Evolutionary conservation across 805 yeast genomes (phyloP), one percentile per base, ranked within the genome.

Genomic region (Brettanomyces anomalus): DNA sequence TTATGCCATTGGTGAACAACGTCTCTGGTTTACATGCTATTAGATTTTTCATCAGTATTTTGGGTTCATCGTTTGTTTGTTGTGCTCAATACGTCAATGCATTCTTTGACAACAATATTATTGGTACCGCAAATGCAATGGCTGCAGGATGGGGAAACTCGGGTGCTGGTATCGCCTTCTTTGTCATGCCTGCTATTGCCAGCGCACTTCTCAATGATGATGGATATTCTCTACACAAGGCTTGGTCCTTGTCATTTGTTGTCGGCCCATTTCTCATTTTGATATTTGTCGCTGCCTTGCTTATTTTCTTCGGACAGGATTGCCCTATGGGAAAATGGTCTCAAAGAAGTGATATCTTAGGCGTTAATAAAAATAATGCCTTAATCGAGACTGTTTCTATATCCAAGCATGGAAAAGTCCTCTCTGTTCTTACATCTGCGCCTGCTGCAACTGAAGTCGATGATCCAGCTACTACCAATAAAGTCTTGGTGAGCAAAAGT

Each of bases 311-410:
- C 42, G 65, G 65, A 1, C 51, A 49, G 18, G 67, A 62, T 44
- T 61, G 65, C 43, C 67, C 67, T 8, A 62, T 56, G 42, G 67
- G 66, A 16, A 50, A 49, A 36, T 63, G 67, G 67, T 45, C 56
- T 1, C 46, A 56, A 37, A 54, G 67, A 44, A 51, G 41, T 10
- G 53, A 51, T 43, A 41, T 58, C 2, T 43, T 56, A 14, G 49
- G 52, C 3, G 46, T 57, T 33, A 54, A 58, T 10, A 43, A 56
- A 38, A 59, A 58, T 44, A 55, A 55, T 24, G 46, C 52, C 15
- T 38, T 47, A 6, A 56, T 55, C 20, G 48, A 50, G 7, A 43
- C 55, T 33, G 50, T 54, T 8, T 52, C 61, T 10, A 49, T 53
- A 20, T 38, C 47, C 6, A 45, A 51, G 19, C 45, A 50, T n/a